Evolutionary conservation across 768 basidiomycete genomes (phyloP).

Genomic region (Nidularia pulvinata): DNA sequence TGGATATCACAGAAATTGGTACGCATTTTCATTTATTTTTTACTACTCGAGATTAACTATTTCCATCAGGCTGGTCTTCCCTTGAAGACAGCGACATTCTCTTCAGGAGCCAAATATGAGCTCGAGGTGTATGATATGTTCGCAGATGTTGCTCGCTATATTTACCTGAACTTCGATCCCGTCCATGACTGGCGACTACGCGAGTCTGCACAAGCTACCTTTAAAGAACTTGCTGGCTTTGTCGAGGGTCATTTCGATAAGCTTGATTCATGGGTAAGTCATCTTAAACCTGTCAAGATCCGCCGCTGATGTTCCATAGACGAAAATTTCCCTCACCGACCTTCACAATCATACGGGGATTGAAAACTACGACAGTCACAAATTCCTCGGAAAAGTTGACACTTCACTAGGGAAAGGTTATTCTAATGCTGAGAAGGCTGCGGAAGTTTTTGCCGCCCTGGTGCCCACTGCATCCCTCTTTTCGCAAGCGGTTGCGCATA

Average conservation of each 20-base stretch:
- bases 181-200: conserved; percentile 47
- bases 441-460: conserved; percentile 49
- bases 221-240: conserved; percentile 20
- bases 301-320: conserved; percentile 4
- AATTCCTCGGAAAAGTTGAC: conserved; percentile 28
- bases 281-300: not conserved
- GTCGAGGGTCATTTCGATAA: conserved; percentile 26
- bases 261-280: conserved; percentile 2
- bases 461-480: conserved; percentile 57
- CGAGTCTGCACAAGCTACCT: conserved; percentile 31
- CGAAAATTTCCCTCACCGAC: conserved; percentile 3
- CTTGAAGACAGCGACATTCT: conserved; percentile 28
- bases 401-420: conserved; percentile 11
- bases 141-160: conserved; percentile 47
- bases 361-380: conserved; percentile 17
- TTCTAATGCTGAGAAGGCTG: conserved; percentile 33
- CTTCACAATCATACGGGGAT: conserved; percentile 10
- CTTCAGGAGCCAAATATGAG: conserved; percentile 31
- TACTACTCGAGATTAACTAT: conserved; percentile 1
- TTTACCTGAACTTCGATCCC: conserved; percentile 41
- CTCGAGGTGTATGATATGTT: conserved; percentile 38
- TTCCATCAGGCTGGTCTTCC: conserved; percentile 42
- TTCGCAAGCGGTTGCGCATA: conserved; percentile 52
- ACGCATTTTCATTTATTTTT: conserved; percentile 17
- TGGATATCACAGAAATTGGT: conserved; percentile 65